Evolutionary conservation across 495 filamentous ascomycete species (phyloP), one percentile per base, ranked within the genome.

Genomic region (Aspergillus saccharolyticus): DNA sequence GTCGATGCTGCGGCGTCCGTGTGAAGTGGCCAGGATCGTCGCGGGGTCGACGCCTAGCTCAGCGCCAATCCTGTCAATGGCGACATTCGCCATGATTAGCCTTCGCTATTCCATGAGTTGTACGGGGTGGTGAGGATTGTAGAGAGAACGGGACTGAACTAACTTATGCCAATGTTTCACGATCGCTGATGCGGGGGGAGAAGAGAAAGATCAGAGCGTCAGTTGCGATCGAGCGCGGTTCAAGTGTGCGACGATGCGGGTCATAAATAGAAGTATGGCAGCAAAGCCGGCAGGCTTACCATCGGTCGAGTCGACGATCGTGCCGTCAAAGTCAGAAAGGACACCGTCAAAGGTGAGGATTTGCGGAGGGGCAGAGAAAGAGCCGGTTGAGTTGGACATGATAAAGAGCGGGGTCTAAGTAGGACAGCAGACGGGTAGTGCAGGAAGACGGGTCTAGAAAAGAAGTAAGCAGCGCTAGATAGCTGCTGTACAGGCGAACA

Each of bases 161-260:
- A 74, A 92, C 89, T 82, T 79, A 59, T 89, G 79, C 94, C 94
- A 98, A 72, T 96, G 87, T 70, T 96, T 96, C 54, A 90, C 83
- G 42, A 98, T 91, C 14, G 94, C 94, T 90, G 46, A 33, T 50
- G 22, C 24, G 18, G 24, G 42, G 44, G 20, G 4, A 16, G 14
- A 16, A 10, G 49, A 19, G 12, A 39, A 39, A 12, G 33, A 39
- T 39, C 33, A 39, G 33, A 39, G 33, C 33, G 33, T 39, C 33
- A 39, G 33, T 39, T 39, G 2, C 7, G 33, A 39, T 39, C 33
- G 33, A 39, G 7, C 33, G 33, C 7, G 33, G 33, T 39, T 39
- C 33, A 5, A 39, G 33, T 39, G 33, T 39, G 33, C 33, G 33
- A 39, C 33, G 33, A 39, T 39, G 33, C 12, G 14, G 10, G 10